Percentiles rank a stretch among this genome's conserved stretches.
Evolutionary conservation across 2,329 filamentous ascomycete species (phyloP).

Genomic region (Pestalotiopsis sp.): DNA sequence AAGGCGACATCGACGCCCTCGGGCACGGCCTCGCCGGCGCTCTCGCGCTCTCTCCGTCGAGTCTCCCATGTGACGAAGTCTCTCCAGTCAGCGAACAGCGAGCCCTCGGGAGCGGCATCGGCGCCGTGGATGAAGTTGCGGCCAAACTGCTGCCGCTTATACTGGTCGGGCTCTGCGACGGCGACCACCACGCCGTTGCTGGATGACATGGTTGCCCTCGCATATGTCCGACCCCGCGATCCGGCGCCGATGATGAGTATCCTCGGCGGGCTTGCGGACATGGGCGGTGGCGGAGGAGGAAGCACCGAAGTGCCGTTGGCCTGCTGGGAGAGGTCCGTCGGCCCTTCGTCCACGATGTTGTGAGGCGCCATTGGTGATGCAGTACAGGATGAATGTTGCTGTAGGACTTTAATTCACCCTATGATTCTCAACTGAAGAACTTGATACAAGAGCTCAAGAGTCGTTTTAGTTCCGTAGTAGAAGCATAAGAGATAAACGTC

Average conservation of each 20-base stretch:
- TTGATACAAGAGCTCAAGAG: too few relatives aligned
- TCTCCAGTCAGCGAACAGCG: conserved; percentile 74
- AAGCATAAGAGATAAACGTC: background rate
- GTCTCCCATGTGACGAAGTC: conserved; percentile 77
- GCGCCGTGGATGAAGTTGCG: conserved; percentile 72
- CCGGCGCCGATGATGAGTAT: conserved; percentile 84
- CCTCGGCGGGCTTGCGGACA: conserved; percentile 57
- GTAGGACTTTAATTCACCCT: background rate
- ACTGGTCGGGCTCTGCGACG: conserved; percentile 79
- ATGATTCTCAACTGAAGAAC: background rate
- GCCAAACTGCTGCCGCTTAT: conserved; percentile 75
- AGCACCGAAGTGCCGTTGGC: conserved; percentile 27
- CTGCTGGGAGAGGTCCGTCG: conserved; percentile 21
- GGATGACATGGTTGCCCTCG: conserved; percentile 64
- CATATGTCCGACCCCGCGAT: conserved; percentile 76
- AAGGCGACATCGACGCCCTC: conserved; percentile 64
- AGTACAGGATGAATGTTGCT: background rate
- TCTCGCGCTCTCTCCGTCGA: conserved; percentile 56
- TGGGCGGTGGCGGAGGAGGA: conserved; percentile 42
- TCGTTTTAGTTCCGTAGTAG: conserved; percentile 1
- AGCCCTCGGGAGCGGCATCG: conserved; percentile 49
- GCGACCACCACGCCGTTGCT: conserved; percentile 72
- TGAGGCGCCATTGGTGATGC: conserved; percentile 27
- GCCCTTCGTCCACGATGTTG: conserved; percentile 28
- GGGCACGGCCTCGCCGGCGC: conserved; percentile 49